A percentile compares a stretch with the other conserved stretches of the same genome.
Evolutionary conservation across 73 alveolate species (phyloP).

Genomic region (Paramecium sonneborni): DNA sequence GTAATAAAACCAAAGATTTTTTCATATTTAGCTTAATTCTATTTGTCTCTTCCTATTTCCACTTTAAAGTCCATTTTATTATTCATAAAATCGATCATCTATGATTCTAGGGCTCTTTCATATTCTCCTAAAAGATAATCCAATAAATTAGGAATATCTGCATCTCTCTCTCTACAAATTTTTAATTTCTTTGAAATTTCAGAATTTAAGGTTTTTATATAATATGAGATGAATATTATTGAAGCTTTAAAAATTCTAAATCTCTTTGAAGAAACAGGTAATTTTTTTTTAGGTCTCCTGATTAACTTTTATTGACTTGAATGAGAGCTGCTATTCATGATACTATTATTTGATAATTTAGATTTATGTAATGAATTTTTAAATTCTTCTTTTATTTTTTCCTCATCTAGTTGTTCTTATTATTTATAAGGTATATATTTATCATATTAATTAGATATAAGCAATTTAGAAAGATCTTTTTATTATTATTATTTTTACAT

Average conservation of each 20-base stretch:
- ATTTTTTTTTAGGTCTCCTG: neutral
- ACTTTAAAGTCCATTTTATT: neutral
- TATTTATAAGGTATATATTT: neutral
- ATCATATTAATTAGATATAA: neutral
- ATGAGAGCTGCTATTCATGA: neutral
- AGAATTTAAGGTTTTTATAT: neutral
- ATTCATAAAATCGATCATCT: neutral
- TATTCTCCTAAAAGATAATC: neutral
- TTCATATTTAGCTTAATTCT: neutral
- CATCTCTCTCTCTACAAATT: conserved; percentile 1
- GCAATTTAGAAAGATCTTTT: neutral
- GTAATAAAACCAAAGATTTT: neutral
- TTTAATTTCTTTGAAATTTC: neutral
- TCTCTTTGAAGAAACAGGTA: neutral
- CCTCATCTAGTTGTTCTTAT: neutral
- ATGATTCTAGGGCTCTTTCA: neutral
- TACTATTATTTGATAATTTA: neutral
- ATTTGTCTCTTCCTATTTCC: neutral
- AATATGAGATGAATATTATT: neutral
- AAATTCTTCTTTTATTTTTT: neutral
- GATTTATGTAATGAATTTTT: neutral
- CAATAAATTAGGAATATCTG: neutral
- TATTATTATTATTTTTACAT: neutral
- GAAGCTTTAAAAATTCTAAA: conserved; percentile 13
- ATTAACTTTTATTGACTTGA: neutral